Evolutionary conservation across 495 filamentous ascomycete genomes (phyloP).

Genomic region (Neurospora sp.): DNA sequence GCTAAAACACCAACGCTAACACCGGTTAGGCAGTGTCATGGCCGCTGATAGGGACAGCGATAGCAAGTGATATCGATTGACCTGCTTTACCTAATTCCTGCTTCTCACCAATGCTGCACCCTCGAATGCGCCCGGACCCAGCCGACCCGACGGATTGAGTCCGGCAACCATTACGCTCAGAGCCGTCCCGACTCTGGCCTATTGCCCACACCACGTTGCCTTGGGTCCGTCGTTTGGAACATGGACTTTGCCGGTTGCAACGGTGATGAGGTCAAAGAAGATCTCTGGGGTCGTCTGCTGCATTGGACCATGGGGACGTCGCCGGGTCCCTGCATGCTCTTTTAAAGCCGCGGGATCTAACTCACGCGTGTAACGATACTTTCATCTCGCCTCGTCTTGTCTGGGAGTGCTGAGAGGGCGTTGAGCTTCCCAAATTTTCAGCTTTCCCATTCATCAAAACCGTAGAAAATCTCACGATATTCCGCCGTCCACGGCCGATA

Average conservation of each 20-base stretch:
- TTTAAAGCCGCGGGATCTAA: neutral
- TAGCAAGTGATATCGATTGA: neutral
- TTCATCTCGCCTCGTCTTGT: neutral
- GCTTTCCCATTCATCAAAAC: neutral
- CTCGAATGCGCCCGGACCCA: neutral
- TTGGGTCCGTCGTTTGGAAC: neutral
- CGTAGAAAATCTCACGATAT: neutral
- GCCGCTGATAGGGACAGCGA: neutral
- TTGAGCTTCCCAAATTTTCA: neutral
- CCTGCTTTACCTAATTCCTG: neutral
- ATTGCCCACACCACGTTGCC: neutral
- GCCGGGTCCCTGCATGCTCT: neutral
- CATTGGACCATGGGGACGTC: neutral
- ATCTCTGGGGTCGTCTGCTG: neutral
- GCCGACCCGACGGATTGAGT: neutral
- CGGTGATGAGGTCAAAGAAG: neutral
- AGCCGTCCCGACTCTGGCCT: neutral
- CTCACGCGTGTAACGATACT: neutral
- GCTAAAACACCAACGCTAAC: neutral
- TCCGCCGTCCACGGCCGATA: neutral
- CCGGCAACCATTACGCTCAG: neutral
- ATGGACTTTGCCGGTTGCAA: neutral
- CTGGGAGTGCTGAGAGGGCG: neutral
- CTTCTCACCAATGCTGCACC: neutral
- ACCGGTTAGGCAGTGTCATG: neutral